A percentile compares a stretch with the other conserved stretches of the same genome.
Conservation (phyloP, 768 basidiomycete species). For the Russula compacta region DNA sequence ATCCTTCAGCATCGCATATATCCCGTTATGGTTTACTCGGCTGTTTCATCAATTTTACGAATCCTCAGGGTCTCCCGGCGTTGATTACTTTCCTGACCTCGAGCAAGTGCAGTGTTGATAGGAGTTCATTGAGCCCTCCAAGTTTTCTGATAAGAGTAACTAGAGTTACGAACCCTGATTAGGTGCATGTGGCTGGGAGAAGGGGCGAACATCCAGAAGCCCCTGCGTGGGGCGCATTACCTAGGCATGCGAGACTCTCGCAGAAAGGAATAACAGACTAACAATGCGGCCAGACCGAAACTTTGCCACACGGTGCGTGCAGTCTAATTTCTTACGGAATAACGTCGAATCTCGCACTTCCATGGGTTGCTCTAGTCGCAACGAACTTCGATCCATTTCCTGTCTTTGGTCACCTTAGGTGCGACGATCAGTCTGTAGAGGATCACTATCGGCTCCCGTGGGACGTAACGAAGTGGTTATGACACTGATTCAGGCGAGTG, state of each 20-base stretch:
- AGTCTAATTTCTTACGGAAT: too few relatives aligned
- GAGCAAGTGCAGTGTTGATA: neutral
- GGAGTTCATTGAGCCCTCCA: neutral
- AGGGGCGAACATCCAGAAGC: neutral
- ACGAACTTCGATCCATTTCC: conserved; percentile 23
- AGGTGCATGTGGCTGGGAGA: neutral
- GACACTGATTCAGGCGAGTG: conserved; percentile 63
- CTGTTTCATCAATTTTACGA: neutral
- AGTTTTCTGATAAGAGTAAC: neutral
- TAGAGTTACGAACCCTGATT: neutral
- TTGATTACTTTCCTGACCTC: neutral
- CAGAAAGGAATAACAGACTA: too few relatives aligned
- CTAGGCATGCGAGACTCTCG: too few relatives aligned
- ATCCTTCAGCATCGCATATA: neutral
- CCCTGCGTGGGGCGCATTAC: neutral
- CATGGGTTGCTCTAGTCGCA: conserved; percentile 32
- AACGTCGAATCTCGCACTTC: neutral
- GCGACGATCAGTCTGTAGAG: conserved; percentile 23
- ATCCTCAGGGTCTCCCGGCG: neutral
- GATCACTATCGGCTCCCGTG: conserved; percentile 45
- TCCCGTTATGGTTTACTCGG: neutral
- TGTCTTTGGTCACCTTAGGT: neutral
- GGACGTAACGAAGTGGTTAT: conserved; percentile 59
- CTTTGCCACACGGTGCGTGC: too few relatives aligned
- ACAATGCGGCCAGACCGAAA: too few relatives aligned